phyloP scores from a whole-genome alignment of 495 filamentous ascomycete species.

The Choiromyces venosus region DNA sequence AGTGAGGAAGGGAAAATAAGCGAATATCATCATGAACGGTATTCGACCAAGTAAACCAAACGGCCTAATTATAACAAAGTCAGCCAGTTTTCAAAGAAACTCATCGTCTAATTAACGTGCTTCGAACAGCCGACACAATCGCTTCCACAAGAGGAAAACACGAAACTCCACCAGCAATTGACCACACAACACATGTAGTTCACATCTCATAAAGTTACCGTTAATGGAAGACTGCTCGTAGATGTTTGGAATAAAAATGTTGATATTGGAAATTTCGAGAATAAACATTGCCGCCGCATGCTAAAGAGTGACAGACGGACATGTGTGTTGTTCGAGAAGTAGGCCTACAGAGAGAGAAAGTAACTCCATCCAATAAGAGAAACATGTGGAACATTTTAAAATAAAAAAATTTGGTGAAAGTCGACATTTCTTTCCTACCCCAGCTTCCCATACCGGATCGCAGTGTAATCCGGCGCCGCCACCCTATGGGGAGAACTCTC shows the following conservation, averaged over 20 bases:
- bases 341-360: no score
- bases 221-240: no score
- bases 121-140: background rate
- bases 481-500: constrained; percentile 40
- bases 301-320: no score
- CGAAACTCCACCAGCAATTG: background rate
- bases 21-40: background rate
- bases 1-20: background rate
- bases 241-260: no score
- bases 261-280: no score
- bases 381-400: no score
- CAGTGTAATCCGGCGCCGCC: constrained; percentile 40
- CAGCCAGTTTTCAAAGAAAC: background rate
- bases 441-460: constrained; percentile 36
- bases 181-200: background rate
- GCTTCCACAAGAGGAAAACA: background rate
- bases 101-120: background rate
- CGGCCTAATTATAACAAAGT: background rate
- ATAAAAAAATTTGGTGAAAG: constrained; percentile 29
- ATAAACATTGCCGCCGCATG: no score
- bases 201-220: background rate
- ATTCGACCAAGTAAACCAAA: background rate
- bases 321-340: no score
- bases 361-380: no score
- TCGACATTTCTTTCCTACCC: constrained; percentile 24